Conservation (phyloP, 2,329 filamentous ascomycete species). For the Xylariaceae sp. region DNA sequence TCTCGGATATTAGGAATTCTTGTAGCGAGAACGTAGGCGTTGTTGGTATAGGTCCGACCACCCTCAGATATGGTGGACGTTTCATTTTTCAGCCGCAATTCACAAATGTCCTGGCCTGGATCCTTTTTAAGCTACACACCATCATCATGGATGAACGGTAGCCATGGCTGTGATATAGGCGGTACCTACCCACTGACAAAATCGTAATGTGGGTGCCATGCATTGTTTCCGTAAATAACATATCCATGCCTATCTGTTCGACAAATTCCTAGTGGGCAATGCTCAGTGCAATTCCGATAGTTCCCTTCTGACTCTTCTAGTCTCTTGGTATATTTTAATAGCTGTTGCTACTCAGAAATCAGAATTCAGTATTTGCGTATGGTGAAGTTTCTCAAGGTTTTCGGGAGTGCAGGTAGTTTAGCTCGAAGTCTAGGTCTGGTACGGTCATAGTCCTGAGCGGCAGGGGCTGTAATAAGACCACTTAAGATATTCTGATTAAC, state of each 20-base stretch:
- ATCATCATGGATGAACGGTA: constrained; percentile 32
- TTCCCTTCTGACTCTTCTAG: constrained; percentile 37
- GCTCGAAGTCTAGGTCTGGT: too few relatives aligned
- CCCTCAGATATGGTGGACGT: constrained; percentile 35
- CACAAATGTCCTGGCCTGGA: constrained; percentile 29
- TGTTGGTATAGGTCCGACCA: constrained; percentile 32
- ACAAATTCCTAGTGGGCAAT: constrained; percentile 38
- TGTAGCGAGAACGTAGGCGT: constrained; percentile 32
- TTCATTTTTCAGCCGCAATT: constrained; percentile 34
- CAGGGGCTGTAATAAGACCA: too few relatives aligned
- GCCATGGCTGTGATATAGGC: constrained; percentile 33
- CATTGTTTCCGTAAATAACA: constrained; percentile 37
- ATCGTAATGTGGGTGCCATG: constrained; percentile 36
- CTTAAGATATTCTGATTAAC: too few relatives aligned
- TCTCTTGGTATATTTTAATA: constrained; percentile 33
- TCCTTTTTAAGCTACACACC: constrained; percentile 29
- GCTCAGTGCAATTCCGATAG: constrained; percentile 38
- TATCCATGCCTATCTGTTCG: constrained; percentile 36
- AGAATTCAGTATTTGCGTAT: too few relatives aligned
- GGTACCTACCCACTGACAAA: constrained; percentile 21
- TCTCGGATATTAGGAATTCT: constrained; percentile 35
- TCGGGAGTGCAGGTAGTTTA: too few relatives aligned
- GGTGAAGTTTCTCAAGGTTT: too few relatives aligned
- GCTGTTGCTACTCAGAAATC: constrained; percentile 25
- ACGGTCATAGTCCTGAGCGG: too few relatives aligned